These are phyloP conservation scores for Xanthoceras sorbifolium DNA, from an alignment of 345 rosid species.

Conservation along the genomic window DNA sequence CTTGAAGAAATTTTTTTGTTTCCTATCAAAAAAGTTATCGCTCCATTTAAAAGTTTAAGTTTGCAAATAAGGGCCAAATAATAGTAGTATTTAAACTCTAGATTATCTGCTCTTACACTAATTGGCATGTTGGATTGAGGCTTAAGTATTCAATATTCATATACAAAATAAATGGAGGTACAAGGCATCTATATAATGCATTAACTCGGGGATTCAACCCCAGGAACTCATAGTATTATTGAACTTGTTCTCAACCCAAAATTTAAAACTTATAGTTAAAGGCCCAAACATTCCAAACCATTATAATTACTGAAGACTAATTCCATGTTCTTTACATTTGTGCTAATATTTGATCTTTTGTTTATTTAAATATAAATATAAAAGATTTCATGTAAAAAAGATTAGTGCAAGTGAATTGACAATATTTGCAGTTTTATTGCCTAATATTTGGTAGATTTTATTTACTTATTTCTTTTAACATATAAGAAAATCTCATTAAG, in stretches of 20 bases:
- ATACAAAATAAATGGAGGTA: neutral
- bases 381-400: neutral
- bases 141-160: neutral
- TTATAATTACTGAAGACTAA: neutral
- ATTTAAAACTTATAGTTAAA: neutral
- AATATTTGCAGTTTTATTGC: neutral
- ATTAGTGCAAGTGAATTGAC: neutral
- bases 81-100: neutral
- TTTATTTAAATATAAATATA: neutral
- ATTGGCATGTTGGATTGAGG: neutral
- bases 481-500: neutral
- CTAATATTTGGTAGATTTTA: neutral
- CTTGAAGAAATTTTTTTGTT: too few relatives aligned
- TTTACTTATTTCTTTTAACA: conserved; percentile 9
- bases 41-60: neutral
- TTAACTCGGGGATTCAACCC: neutral
- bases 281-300: neutral
- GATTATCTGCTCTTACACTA: neutral
- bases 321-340: neutral
- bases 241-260: neutral
- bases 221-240: neutral
- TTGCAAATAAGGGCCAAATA: neutral
- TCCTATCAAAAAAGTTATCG: too few relatives aligned
- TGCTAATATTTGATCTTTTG: neutral
- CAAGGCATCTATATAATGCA: neutral